Conservation (phyloP, 2,329 filamentous ascomycete species). For the Aspergillus sp. region DNA sequence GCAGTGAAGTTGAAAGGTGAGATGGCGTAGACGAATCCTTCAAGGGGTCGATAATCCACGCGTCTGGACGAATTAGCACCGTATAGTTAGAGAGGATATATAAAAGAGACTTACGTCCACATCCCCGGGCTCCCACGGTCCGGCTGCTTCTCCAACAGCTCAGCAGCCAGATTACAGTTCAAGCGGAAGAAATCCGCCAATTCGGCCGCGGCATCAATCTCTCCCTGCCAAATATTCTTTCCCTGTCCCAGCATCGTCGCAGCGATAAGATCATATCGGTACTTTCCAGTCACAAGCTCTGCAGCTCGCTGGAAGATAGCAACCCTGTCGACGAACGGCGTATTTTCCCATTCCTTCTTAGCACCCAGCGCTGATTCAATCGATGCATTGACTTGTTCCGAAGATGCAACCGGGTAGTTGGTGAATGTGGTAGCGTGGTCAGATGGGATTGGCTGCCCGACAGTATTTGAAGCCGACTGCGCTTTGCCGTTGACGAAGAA, state of each 20-base stretch:
- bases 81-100: not conserved
- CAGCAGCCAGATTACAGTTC: slow-evolving; percentile 66
- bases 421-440: slow-evolving; percentile 55
- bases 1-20: slow-evolving; percentile 96
- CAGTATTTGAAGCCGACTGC: slow-evolving; percentile 16
- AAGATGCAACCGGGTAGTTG: slow-evolving; percentile 71
- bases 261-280: slow-evolving; percentile 90
- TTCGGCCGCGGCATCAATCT: slow-evolving; percentile 90
- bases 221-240: slow-evolving; percentile 95
- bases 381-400: slow-evolving; percentile 65
- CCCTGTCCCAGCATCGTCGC: slow-evolving; percentile 92
- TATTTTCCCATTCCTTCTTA: slow-evolving; percentile 72
- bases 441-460: slow-evolving; percentile 22
- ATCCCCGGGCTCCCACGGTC: slow-evolving; percentile 71
- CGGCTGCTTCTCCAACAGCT: slow-evolving; percentile 79
- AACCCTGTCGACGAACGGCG: slow-evolving; percentile 82
- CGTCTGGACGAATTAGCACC: slow-evolving; percentile 40
- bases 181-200: slow-evolving; percentile 74
- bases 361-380: slow-evolving; percentile 76
- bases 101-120: slow-evolving; percentile 60
- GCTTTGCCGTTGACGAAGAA: slow-evolving; percentile 23
- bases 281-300: slow-evolving; percentile 79
- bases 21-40: slow-evolving; percentile 91
- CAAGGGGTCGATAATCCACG: slow-evolving; percentile 77
- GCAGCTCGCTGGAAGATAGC: slow-evolving; percentile 91